Evolutionary conservation across 805 yeast species (phyloP).

Genomic region (Saccharomycopsis sp.): DNA sequence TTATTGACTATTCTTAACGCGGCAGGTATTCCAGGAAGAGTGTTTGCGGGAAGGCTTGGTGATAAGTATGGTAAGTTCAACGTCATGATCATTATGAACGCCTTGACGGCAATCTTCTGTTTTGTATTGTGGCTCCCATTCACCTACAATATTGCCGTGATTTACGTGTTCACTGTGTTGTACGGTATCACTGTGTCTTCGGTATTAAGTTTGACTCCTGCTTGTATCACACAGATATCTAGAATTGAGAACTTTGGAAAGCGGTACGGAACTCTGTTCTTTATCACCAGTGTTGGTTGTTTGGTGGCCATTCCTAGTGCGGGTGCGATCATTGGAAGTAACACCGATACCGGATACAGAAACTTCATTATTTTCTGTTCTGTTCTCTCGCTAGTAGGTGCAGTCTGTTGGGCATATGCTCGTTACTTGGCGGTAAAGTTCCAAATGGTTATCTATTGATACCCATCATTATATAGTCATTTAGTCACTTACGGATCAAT

Average conservation of each 20-base stretch:
- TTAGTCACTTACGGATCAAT: too few relatives aligned
- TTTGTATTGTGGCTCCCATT: conserved; percentile 39
- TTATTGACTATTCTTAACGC: conserved; percentile 36
- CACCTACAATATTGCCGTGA: conserved; percentile 31
- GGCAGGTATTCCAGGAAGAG: conserved; percentile 31
- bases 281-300: conserved; percentile 46
- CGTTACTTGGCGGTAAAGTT: conserved; percentile 35
- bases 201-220: conserved; percentile 51
- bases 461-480: too few relatives aligned
- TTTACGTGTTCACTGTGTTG: conserved; percentile 40
- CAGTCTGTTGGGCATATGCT: conserved; percentile 37
- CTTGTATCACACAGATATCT: conserved; percentile 53
- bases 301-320: conserved; percentile 45
- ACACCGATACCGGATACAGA: conserved; percentile 30
- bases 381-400: conserved; percentile 33
- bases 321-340: conserved; percentile 39
- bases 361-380: conserved; percentile 34
- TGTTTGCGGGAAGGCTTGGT: conserved; percentile 29
- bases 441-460: background rate
- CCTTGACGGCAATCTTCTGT: conserved; percentile 31
- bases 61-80: conserved; percentile 42
- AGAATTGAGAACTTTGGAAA: conserved; percentile 48
- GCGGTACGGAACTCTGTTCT: conserved; percentile 51
- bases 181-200: conserved; percentile 55
- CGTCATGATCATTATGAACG: conserved; percentile 35